phyloP scores from a whole-genome alignment of 2,329 filamentous ascomycete genomes.

The Beauveria rudraprayagi region DNA sequence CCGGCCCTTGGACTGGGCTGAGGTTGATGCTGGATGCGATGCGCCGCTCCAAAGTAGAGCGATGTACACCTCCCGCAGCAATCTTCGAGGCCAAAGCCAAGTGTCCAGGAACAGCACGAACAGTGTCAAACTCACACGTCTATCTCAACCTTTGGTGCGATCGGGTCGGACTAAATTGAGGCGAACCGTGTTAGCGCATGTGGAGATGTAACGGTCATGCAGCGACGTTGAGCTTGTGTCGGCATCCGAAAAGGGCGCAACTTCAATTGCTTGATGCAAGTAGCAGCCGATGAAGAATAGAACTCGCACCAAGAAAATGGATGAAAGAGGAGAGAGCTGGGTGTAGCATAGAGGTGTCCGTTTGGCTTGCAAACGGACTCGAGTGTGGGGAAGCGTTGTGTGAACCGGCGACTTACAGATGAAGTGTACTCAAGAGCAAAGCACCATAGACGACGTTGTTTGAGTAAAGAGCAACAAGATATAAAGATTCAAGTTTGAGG shows the following conservation, averaged over 20 bases:
- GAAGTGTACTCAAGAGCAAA: not conserved
- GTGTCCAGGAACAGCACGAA: not conserved
- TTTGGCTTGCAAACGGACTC: slow-evolving; percentile 8
- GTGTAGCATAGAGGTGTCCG: not conserved
- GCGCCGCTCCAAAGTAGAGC: not conserved
- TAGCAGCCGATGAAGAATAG: not conserved
- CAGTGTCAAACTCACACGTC: not conserved
- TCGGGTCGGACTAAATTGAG: not conserved
- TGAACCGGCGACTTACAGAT: not conserved
- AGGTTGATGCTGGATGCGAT: not conserved
- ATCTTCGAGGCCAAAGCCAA: not conserved
- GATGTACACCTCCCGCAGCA: not conserved
- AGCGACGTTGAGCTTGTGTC: not conserved
- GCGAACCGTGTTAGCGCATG: not conserved
- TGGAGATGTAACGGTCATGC: not conserved
- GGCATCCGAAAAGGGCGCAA: not conserved
- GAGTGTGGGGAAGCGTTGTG: not conserved
- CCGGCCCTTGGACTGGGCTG: no score
- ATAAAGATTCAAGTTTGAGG: not conserved
- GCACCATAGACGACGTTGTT: not conserved
- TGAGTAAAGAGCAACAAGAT: not conserved
- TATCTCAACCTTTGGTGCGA: not conserved
- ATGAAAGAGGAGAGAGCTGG: not conserved
- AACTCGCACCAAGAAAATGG: not conserved
- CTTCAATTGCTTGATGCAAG: not conserved